phyloP scores from a whole-genome alignment of 371 early-diverging fungal species.

The Zychaea mexicana region DNA sequence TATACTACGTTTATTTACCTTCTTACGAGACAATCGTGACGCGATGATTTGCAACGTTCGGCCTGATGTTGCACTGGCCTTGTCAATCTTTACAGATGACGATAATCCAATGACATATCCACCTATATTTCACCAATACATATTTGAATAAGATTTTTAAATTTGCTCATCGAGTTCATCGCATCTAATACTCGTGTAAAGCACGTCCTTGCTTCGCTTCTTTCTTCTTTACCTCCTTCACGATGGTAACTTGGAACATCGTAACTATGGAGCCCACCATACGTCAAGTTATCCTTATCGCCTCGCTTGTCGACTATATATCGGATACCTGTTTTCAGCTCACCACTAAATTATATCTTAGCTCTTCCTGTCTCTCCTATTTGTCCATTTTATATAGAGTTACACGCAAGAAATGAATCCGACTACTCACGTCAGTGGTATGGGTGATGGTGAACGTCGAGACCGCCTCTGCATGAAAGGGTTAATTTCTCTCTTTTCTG shows the following conservation, averaged over 20 bases:
- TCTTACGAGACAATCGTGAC: background rate
- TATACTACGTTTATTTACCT: no score
- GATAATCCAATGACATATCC: conserved; percentile 43
- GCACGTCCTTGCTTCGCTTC: no score
- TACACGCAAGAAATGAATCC: no score
- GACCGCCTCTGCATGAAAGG: background rate
- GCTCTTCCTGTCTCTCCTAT: background rate
- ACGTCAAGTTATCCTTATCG: conserved; percentile 39
- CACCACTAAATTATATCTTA: background rate
- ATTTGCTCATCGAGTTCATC: no score
- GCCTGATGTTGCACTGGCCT: conserved; percentile 24
- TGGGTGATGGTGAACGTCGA: conserved; percentile 9
- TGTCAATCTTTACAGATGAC: conserved; percentile 24
- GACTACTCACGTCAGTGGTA: conserved; percentile 15
- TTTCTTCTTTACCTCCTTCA: conserved; percentile 48
- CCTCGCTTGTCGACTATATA: conserved; percentile 45
- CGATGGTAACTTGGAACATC: conserved; percentile 41
- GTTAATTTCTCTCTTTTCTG: background rate
- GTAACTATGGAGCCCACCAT: conserved; percentile 36
- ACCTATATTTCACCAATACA: conserved; percentile 13
- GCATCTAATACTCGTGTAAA: no score
- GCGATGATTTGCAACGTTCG: conserved; percentile 14
- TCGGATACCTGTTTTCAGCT: conserved; percentile 28
- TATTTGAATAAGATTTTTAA: no score
- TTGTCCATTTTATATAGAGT: background rate